Conservation (phyloP, 1,139 yeast species). For the Yamadazyma triangularis region DNA sequence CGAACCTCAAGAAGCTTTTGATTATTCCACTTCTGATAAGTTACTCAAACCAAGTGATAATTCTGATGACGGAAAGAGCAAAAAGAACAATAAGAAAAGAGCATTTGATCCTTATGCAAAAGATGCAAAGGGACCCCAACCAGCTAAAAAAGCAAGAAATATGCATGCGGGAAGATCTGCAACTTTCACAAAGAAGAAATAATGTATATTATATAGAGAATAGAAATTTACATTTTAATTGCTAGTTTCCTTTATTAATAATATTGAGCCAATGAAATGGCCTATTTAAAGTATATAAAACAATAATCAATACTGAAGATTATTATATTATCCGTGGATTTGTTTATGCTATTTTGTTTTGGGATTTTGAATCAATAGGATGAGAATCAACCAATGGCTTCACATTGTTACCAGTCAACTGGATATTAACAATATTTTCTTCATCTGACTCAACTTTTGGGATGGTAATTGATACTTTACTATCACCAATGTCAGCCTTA, state of each 20-base stretch:
- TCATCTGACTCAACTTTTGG: constrained; percentile 20
- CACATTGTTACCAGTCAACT: constrained; percentile 6
- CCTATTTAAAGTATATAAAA: too few species aligned
- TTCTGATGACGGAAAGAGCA: constrained; percentile 5
- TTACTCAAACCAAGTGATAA: constrained; percentile 26
- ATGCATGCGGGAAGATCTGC: constrained; percentile 43
- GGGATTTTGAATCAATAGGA: too few species aligned
- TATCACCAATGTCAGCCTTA: constrained; percentile 15
- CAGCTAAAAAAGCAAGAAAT: constrained; percentile 42
- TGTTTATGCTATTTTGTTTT: too few species aligned
- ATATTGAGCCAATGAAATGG: constrained; percentile 46
- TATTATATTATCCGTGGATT: too few species aligned
- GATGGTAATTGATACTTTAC: constrained; percentile 14
- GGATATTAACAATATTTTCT: constrained; percentile 12
- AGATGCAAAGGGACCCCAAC: constrained; percentile 46
- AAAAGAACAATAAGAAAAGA: constrained; percentile 23
- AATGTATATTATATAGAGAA: constrained; percentile 4
- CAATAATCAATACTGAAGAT: too few species aligned
- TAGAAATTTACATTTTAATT: constrained; percentile 9
- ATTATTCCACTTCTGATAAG: constrained; percentile 48
- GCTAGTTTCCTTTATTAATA: constrained; percentile 34
- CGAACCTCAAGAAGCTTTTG: constrained; percentile 25
- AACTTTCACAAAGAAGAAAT: constrained; percentile 34
- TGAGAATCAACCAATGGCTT: constrained; percentile 3
- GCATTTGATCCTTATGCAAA: constrained; percentile 59